Percentiles rank a stretch among this genome's conserved stretches.
Conservation (phyloP, 495 filamentous ascomycete genomes). For the Xylaria longipes region DNA sequence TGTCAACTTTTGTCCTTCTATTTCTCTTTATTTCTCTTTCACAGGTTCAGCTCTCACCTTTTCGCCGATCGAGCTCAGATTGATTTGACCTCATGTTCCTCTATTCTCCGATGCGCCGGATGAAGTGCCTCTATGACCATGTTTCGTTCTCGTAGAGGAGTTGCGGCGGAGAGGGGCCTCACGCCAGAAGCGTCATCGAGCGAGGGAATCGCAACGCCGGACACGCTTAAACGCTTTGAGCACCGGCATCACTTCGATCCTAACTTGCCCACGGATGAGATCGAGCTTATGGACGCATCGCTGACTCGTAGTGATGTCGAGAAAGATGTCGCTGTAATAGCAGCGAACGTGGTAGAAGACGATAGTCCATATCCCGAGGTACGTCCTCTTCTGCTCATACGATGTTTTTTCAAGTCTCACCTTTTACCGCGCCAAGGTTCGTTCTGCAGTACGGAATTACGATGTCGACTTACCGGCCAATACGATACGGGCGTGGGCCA, state of each 20-base stretch:
- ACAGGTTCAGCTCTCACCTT: neutral
- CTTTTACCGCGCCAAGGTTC: slow-evolving; percentile 56
- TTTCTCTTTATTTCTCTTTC: neutral
- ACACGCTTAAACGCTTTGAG: slow-evolving; percentile 56
- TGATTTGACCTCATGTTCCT: neutral
- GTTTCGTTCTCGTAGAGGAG: slow-evolving; percentile 40
- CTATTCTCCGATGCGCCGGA: neutral
- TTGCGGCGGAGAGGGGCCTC: slow-evolving; percentile 25
- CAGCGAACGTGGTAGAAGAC: slow-evolving; percentile 64
- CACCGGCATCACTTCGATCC: slow-evolving; percentile 72
- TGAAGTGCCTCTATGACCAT: slow-evolving; percentile 21
- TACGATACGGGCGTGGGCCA: slow-evolving; percentile 74
- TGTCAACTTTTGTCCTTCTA: neutral
- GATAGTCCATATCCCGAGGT: slow-evolving; percentile 76
- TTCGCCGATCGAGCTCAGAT: neutral
- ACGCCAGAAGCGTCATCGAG: slow-evolving; percentile 32
- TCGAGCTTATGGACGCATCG: slow-evolving; percentile 65
- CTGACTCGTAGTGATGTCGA: slow-evolving; percentile 61
- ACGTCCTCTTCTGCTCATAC: slow-evolving; percentile 37
- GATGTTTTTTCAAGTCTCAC: slow-evolving; percentile 33
- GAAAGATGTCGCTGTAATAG: slow-evolving; percentile 59
- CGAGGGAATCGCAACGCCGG: slow-evolving; percentile 41
- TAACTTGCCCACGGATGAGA: slow-evolving; percentile 68
- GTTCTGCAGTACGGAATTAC: slow-evolving; percentile 64
- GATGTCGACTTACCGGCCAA: slow-evolving; percentile 73